These are phyloP conservation scores for Ceratorhiza oryzae-sativae DNA, from an alignment of 1,284 basidiomycete species.

Conservation along the genomic window DNA sequence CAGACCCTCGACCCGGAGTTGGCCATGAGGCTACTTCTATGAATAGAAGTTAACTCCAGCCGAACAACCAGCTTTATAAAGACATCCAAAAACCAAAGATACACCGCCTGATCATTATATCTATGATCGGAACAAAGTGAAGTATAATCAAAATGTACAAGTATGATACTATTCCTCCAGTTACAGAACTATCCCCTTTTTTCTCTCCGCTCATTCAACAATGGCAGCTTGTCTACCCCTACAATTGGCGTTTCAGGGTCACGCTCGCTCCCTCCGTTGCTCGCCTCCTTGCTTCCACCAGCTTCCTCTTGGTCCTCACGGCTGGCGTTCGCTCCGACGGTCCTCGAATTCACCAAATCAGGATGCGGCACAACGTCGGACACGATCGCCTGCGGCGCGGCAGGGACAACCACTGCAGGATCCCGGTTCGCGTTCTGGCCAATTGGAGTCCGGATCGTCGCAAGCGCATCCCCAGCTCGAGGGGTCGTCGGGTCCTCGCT, in stretches of 20 bases:
- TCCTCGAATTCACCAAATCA: neutral
- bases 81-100: neutral
- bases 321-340: neutral
- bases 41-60: no score
- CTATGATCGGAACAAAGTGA: neutral
- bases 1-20: no score
- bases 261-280: neutral
- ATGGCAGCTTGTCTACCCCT: slow-evolving; percentile 29
- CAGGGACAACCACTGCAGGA: slow-evolving; percentile 30
- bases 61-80: neutral
- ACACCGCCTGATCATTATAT: neutral
- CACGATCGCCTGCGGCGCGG: slow-evolving; percentile 33
- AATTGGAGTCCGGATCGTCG: neutral
- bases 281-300: neutral
- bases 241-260: slow-evolving; percentile 20
- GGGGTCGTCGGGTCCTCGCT: neutral
- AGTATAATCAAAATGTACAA: slow-evolving; percentile 32
- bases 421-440: slow-evolving; percentile 29
- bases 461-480: neutral
- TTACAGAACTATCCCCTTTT: neutral
- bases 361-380: slow-evolving; percentile 28
- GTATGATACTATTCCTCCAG: neutral
- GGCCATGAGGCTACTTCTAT: no score
- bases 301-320: neutral
- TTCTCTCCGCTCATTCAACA: slow-evolving; percentile 19